These are phyloP conservation scores for Cubamyces lactineus DNA, from an alignment of 768 basidiomycete species.

Conservation along the genomic window DNA sequence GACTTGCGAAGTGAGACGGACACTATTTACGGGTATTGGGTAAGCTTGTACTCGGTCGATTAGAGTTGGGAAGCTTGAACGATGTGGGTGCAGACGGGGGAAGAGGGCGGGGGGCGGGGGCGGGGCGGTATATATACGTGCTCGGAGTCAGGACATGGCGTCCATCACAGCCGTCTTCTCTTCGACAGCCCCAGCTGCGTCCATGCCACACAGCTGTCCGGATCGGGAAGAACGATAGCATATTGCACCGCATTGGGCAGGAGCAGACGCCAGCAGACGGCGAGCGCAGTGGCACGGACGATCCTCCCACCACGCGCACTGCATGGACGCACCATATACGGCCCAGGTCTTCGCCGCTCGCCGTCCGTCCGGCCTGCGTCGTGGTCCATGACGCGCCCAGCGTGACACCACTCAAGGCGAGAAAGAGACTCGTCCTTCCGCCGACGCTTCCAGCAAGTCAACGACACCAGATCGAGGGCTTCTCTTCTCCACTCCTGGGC, in stretches of 20 bases:
- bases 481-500: slow-evolving; percentile 5
- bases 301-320: slow-evolving; percentile 15
- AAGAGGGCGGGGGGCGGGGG: slow-evolving; percentile 18
- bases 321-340: slow-evolving; percentile 1
- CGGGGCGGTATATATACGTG: slow-evolving; percentile 24
- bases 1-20: background rate
- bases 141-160: slow-evolving; percentile 16
- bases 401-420: slow-evolving; percentile 7
- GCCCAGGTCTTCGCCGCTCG: slow-evolving; percentile 2
- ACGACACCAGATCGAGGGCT: slow-evolving; percentile 6
- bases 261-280: slow-evolving; percentile 15
- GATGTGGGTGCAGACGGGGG: slow-evolving; percentile 15
- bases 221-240: slow-evolving; percentile 22
- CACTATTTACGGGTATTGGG: slow-evolving; percentile 11
- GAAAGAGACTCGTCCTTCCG: background rate
- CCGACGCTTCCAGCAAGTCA: background rate
- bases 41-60: slow-evolving; percentile 17
- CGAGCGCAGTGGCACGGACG: slow-evolving; percentile 6
- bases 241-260: slow-evolving; percentile 10
- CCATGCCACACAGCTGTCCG: slow-evolving; percentile 17
- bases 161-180: slow-evolving; percentile 27
- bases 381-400: slow-evolving; percentile 5
- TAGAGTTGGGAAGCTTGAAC: slow-evolving; percentile 12
- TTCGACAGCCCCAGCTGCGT: slow-evolving; percentile 23
- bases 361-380: background rate